phyloP scores from a whole-genome alignment of 2,329 filamentous ascomycete genomes.

The Exophiala bonariae region DNA sequence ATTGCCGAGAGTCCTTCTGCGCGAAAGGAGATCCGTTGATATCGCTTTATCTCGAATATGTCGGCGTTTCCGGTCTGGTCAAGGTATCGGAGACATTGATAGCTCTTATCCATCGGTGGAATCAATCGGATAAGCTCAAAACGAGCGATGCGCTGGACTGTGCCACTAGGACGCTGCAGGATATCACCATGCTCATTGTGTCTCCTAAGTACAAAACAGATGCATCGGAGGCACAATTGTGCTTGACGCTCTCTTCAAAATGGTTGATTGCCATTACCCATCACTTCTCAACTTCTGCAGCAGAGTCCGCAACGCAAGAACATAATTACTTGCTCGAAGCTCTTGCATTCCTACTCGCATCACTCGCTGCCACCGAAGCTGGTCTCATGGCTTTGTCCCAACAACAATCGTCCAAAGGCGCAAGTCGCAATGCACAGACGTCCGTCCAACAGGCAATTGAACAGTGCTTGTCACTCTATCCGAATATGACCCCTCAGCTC shows the following conservation, averaged over 20 bases:
- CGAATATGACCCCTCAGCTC: constrained; percentile 23
- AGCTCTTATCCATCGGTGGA: constrained; percentile 21
- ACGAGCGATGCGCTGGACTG: constrained; percentile 5
- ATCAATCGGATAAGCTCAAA: constrained; percentile 1
- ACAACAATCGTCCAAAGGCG: neutral
- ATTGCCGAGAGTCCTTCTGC: constrained; percentile 23
- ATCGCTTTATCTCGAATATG: constrained; percentile 25
- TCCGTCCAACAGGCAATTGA: constrained; percentile 17
- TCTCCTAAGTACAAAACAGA: constrained; percentile 15
- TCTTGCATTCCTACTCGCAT: constrained; percentile 20
- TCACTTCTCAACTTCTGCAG: constrained; percentile 5
- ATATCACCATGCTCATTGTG: constrained; percentile 21
- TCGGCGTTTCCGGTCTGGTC: constrained; percentile 16
- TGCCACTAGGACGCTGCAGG: constrained; percentile 20
- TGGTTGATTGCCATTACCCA: constrained; percentile 20
- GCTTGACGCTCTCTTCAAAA: constrained; percentile 17
- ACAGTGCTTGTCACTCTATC: constrained; percentile 15
- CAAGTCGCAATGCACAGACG: constrained; percentile 5
- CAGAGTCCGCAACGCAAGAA: constrained; percentile 5
- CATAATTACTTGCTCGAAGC: constrained; percentile 16
- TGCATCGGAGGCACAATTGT: constrained; percentile 7
- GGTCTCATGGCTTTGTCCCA: constrained; percentile 20
- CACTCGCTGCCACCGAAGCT: constrained; percentile 17
- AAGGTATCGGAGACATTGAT: constrained; percentile 20
- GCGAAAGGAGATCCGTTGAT: constrained; percentile 25